A percentile compares a stretch with the other conserved stretches of the same genome.
These are phyloP conservation scores for Phytophthora ohioensis DNA, from an alignment of 352 stramenopile genomes.

Conservation along the genomic window DNA sequence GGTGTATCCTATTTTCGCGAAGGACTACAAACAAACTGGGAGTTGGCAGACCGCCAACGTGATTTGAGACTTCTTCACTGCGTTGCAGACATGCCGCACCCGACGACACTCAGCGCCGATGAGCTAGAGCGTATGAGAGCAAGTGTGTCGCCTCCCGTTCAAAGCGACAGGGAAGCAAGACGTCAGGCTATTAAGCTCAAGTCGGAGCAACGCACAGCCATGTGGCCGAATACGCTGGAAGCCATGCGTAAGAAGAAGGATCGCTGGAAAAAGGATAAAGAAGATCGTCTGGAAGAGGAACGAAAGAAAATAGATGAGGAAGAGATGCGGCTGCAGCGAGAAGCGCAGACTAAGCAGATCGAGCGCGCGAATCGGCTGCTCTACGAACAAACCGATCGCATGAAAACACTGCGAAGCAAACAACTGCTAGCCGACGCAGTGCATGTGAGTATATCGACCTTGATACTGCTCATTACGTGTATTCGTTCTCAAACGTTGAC, in stretches of 20 bases:
- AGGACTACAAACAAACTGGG: not conserved
- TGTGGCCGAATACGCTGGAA: slow-evolving; percentile 94
- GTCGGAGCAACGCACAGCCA: slow-evolving; percentile 81
- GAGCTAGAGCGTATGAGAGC: slow-evolving; percentile 76
- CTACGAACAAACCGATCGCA: slow-evolving; percentile 93
- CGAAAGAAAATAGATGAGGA: slow-evolving; percentile 81
- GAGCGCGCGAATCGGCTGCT: slow-evolving; percentile 85
- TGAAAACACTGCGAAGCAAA: slow-evolving; percentile 91
- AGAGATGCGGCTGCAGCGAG: slow-evolving; percentile 77
- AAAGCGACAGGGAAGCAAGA: slow-evolving; percentile 75
- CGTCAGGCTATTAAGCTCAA: slow-evolving; percentile 74
- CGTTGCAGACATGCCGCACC: slow-evolving; percentile 38
- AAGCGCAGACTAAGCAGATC: slow-evolving; percentile 84
- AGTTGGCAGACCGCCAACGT: not conserved
- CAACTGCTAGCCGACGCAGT: slow-evolving; percentile 89
- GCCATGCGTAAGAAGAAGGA: slow-evolving; percentile 92
- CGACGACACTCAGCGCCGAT: slow-evolving; percentile 63
- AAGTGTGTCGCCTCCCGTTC: slow-evolving; percentile 70
- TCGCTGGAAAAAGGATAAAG: slow-evolving; percentile 91
- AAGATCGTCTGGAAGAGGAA: slow-evolving; percentile 82
- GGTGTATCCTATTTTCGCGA: slow-evolving; percentile 2
- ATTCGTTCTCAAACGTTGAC: not conserved
- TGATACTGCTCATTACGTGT: not conserved
- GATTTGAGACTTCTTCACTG: not conserved
- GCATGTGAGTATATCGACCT: slow-evolving; percentile 44